Percentiles rank a stretch among this genome's conserved stretches.
Conservation (phyloP, 768 basidiomycete genomes). For the Tricholoma flavovirens region DNA sequence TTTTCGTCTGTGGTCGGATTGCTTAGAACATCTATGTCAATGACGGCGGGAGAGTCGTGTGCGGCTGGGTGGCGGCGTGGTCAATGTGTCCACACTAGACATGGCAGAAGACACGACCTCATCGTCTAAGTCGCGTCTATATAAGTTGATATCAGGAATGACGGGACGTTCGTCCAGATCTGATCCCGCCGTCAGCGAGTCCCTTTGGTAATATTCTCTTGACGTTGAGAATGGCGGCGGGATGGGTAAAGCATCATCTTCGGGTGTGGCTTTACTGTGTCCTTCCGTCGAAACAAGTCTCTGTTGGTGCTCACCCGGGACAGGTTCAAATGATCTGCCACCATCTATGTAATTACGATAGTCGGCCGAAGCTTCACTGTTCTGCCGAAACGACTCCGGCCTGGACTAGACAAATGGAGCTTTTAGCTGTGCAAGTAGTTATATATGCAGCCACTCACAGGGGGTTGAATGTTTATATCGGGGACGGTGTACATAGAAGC, state of each 20-base stretch:
- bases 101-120: constrained; percentile 9
- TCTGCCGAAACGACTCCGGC: constrained; percentile 1
- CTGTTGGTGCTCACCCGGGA: neutral
- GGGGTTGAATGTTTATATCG: constrained; percentile 31
- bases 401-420: constrained; percentile 7
- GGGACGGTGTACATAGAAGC: constrained; percentile 24
- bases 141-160: constrained; percentile 4
- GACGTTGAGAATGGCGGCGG: constrained; percentile 7
- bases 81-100: constrained; percentile 10
- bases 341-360: neutral
- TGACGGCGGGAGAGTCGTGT: neutral
- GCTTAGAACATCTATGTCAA: neutral
- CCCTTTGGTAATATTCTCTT: constrained; percentile 6
- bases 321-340: neutral
- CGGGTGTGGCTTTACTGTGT: neutral
- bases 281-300: neutral
- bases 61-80: constrained; percentile 4
- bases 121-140: constrained; percentile 7
- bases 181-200: constrained; percentile 4
- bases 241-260: constrained; percentile 5
- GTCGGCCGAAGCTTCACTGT: neutral
- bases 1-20: neutral
- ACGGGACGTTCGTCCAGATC: constrained; percentile 1
- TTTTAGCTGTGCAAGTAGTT: neutral
- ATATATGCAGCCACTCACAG: constrained; percentile 22